phyloP scores from a whole-genome alignment of 805 yeast genomes.

The Metschnikowia similis region DNA sequence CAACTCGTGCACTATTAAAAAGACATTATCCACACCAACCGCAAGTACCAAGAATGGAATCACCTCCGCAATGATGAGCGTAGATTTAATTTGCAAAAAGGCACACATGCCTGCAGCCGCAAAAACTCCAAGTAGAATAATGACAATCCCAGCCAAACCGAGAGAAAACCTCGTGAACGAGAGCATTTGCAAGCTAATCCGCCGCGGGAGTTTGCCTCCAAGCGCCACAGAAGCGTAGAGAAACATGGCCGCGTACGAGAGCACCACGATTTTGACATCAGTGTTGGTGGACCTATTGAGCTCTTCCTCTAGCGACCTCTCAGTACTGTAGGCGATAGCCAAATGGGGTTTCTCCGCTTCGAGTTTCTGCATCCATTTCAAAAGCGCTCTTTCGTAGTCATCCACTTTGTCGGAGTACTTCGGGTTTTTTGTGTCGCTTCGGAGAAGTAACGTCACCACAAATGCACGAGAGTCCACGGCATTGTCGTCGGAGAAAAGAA shows the following conservation, averaged over 20 bases:
- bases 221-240: constrained; percentile 80
- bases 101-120: constrained; percentile 83
- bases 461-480: constrained; percentile 65
- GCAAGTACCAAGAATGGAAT: constrained; percentile 92
- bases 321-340: constrained; percentile 71
- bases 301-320: constrained; percentile 79
- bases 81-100: constrained; percentile 72
- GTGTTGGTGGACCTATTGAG: constrained; percentile 76
- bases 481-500: constrained; percentile 54
- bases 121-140: constrained; percentile 75
- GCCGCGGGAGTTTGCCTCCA: constrained; percentile 52
- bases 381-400: constrained; percentile 74
- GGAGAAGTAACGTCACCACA: constrained; percentile 67
- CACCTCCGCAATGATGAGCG: constrained; percentile 92
- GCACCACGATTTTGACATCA: constrained; percentile 62
- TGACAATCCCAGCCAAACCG: constrained; percentile 79
- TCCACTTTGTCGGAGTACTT: constrained; percentile 35
- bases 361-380: constrained; percentile 45
- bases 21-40: constrained; percentile 93
- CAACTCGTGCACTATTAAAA: constrained; percentile 77
- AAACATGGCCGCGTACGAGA: constrained; percentile 85
- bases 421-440: constrained; percentile 45
- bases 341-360: constrained; percentile 53
- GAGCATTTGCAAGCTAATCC: constrained; percentile 26
- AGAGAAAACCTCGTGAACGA: constrained; percentile 62